Base-by-base conservation (phyloP, 352 stramenopile species). In the Globisporangium carolinianum region DNA sequence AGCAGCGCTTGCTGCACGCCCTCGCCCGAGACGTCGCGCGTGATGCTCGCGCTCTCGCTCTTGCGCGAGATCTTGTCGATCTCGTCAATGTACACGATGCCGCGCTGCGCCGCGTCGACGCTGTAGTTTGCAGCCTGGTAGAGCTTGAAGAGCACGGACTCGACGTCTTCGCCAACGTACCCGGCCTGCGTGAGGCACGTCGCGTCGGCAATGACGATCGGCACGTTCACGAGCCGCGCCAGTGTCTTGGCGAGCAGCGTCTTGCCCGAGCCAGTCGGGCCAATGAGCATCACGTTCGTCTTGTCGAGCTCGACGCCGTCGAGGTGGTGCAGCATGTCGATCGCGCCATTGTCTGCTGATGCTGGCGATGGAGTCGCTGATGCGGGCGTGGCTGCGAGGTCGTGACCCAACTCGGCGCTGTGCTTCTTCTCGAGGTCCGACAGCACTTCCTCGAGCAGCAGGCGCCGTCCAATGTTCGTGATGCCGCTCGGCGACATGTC, bases 51-150 rank as follows among this genome's bases (percentile, higher is more conserved):
- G 69, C 88, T 91, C 60, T 91, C 86, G 61, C 78, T 89, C 63
- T 92, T 95, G 36, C 84, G 79, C 38, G 86, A 89, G 67, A 98
- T 98, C 73, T 99, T 99, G 80, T 99, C 97, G 57, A 98, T 98
- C 71, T 99, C 96, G 64, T 99, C 97, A 66, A 99, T 97, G 75
- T 99, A 99, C 35, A 93, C 96, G 63, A 99, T 99, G 45, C 97
- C 97, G 58, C 88, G 83, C 76, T 99, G 92, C 56, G 94, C 96
- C 32, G 85, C 77, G 63, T 98, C 94, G 46, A 99, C 69, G 68
- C 99, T 96, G 68, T 97, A 95, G 57, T 97, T 97, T 67, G 91
- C 91, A 60, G 97, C 96, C 56, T 98, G 78, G 73, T 99, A 99
- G 41, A 99, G 68, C 73, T 98, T 98, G 73, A 97, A 97, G 52